These are phyloP conservation scores for Meyerozyma elateridarum DNA, from an alignment of 1,139 yeast genomes.

Conservation along the genomic window DNA sequence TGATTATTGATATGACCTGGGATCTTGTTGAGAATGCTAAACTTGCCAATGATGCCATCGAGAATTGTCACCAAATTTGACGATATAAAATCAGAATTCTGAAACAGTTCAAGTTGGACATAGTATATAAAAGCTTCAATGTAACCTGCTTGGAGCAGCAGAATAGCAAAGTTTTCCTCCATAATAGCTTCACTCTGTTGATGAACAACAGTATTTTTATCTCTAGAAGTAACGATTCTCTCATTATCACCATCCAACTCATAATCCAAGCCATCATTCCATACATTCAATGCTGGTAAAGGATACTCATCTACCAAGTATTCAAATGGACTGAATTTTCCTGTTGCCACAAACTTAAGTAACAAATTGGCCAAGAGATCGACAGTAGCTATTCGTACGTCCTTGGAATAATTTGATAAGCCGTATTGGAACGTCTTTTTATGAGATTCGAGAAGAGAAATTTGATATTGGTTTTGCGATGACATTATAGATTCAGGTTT, in stretches of 20 bases:
- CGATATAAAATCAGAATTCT: slow-evolving; percentile 34
- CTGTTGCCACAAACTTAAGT: slow-evolving; percentile 37
- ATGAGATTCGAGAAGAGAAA: slow-evolving; percentile 23
- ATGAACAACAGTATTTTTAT: slow-evolving; percentile 17
- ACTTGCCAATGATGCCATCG: slow-evolving; percentile 29
- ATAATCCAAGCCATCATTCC: slow-evolving; percentile 1
- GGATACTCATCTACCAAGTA: slow-evolving; percentile 30
- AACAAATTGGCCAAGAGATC: slow-evolving; percentile 34
- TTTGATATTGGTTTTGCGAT: slow-evolving; percentile 38
- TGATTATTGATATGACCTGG: slow-evolving; percentile 29
- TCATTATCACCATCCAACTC: not conserved
- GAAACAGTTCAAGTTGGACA: slow-evolving; percentile 41
- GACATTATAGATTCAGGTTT: slow-evolving; percentile 42
- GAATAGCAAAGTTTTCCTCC: slow-evolving; percentile 17
- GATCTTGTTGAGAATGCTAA: slow-evolving; percentile 20
- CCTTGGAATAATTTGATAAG: slow-evolving; percentile 30
- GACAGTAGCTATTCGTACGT: slow-evolving; percentile 35
- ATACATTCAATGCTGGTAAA: slow-evolving; percentile 17
- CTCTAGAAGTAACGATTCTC: slow-evolving; percentile 10
- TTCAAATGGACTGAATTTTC: slow-evolving; percentile 33
- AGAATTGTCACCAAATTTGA: slow-evolving; percentile 25
- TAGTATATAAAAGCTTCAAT: slow-evolving; percentile 34
- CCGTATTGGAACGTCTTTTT: slow-evolving; percentile 30
- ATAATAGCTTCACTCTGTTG: slow-evolving; percentile 28
- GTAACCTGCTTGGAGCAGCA: slow-evolving; percentile 29